Evolutionary conservation across 75 land plant species (phyloP).

Genomic region (Cryptomeria japonica): DNA sequence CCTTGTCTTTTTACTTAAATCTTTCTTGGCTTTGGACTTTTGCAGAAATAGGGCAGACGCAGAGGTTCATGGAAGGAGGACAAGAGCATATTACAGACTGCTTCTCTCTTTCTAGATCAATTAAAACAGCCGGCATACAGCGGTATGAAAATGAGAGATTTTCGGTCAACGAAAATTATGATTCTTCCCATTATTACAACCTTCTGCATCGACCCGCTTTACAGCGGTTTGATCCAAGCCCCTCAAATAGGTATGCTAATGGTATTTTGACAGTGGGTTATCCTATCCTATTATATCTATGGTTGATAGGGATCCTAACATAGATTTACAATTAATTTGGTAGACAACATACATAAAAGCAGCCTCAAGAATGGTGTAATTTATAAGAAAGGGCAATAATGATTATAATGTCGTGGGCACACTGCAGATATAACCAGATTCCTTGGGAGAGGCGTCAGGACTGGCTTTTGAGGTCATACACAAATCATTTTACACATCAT

Average conservation of each 20-base stretch:
- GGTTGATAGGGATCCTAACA: background rate
- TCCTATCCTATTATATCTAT: background rate
- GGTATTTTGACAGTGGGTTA: background rate
- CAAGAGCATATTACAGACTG: background rate
- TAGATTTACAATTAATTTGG: too few species aligned
- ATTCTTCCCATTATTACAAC: background rate
- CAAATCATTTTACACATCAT: background rate
- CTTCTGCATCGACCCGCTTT: background rate
- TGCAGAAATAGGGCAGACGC: conserved; percentile 9
- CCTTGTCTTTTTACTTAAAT: background rate
- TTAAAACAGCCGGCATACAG: background rate
- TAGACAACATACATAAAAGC: too few species aligned
- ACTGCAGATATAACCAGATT: conserved; percentile 2
- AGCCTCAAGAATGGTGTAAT: too few species aligned
- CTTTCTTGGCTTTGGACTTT: background rate
- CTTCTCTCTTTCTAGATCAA: conserved; percentile 4
- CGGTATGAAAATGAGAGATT: background rate
- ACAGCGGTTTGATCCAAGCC: background rate
- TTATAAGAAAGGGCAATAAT: background rate
- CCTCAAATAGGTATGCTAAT: background rate
- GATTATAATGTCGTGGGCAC: background rate
- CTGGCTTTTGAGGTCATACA: conserved; percentile 2
- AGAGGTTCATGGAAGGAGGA: background rate
- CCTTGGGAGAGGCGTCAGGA: conserved; percentile 2
- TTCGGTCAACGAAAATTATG: background rate